Evolutionary conservation across 1,284 basidiomycete species (phyloP), one percentile per base, ranked within the genome.

Genomic region (Fomes fomentarius): DNA sequence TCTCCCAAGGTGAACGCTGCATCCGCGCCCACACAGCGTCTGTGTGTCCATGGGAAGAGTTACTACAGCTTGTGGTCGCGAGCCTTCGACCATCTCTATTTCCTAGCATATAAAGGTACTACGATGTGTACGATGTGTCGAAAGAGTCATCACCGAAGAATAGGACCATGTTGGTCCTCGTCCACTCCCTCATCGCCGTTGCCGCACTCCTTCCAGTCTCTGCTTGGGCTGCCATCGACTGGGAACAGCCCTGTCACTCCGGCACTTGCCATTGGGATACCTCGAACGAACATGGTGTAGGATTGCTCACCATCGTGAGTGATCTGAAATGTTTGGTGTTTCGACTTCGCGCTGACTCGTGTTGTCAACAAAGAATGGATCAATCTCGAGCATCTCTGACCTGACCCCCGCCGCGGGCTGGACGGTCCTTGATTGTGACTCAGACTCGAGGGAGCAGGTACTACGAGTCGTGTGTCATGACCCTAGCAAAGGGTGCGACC

Each of bases 371-470:
- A 22, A 61, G 48, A 38, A 45, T 10, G 79, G 79, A 7, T 63
- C 74, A 0, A 34, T 66, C 1, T 62, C 61, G 21, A 68, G 76
- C 4, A 79, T 83, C 45, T 75, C 79, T 3, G 81, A 84, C 61
- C 76, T 83, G 42, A 82, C 81, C 0, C 41, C 65, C 4, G 78
- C 78, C 4, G 78, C 76, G 15, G 80, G 79, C 28, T 83, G 81
- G 81, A 66, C 73, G 9, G 79, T 83, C 39, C 54, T 80, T 24
- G 69, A 64, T 43, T 83, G 81, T 17, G 28, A 30, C 7, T 8
- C 15, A 61, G 66, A 75, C 33, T 56, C 74, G 4, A 66, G 71
- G 41, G 57, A 66, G 11, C 79, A 82, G 56, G 71, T 76, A 38
- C 74, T 83, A 42, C 75, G 77, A 5, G 66, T 80, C 15, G 77